Evolutionary conservation across 495 filamentous ascomycete genomes (phyloP).

Genomic region (Sporormia fimetaria): DNA sequence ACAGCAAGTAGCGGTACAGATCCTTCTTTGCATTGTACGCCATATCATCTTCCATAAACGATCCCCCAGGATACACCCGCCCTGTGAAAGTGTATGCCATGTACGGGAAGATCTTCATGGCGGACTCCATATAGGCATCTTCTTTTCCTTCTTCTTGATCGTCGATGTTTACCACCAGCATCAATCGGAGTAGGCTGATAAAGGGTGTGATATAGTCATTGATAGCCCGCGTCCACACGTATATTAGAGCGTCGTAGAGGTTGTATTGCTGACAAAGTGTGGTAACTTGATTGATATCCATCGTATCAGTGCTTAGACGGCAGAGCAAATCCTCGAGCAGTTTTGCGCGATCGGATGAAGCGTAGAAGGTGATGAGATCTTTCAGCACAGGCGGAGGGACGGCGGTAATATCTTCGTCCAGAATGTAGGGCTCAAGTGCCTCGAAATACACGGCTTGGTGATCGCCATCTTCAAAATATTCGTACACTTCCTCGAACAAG

Average conservation of each 20-base stretch:
- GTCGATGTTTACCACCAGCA: slow-evolving; percentile 47
- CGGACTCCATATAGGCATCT: slow-evolving; percentile 44
- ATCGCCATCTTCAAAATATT: slow-evolving; percentile 70
- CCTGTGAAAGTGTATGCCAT: slow-evolving; percentile 87
- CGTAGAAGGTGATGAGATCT: slow-evolving; percentile 68
- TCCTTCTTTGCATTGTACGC: slow-evolving; percentile 69
- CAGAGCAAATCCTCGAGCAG: slow-evolving; percentile 93
- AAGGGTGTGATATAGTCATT: slow-evolving; percentile 83
- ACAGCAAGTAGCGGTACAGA: slow-evolving; percentile 86
- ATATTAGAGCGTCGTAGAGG: slow-evolving; percentile 90
- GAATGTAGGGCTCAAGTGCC: slow-evolving; percentile 71
- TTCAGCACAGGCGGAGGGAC: slow-evolving; percentile 81
- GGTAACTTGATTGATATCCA: slow-evolving; percentile 91
- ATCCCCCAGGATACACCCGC: slow-evolving; percentile 79
- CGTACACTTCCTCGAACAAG: slow-evolving; percentile 82
- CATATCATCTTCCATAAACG: slow-evolving; percentile 53
- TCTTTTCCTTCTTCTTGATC: slow-evolving; percentile 37
- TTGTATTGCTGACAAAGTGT: slow-evolving; percentile 79
- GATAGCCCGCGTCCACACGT: slow-evolving; percentile 90
- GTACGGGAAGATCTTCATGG: slow-evolving; percentile 88
- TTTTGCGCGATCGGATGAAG: slow-evolving; percentile 54
- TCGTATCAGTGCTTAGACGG: slow-evolving; percentile 74
- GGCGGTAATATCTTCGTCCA: slow-evolving; percentile 60
- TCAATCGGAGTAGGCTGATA: slow-evolving; percentile 66
- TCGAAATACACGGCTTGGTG: slow-evolving; percentile 70